Base-by-base conservation (phyloP, 1,139 yeast species). In the Hanseniaspora sp. region DNA sequence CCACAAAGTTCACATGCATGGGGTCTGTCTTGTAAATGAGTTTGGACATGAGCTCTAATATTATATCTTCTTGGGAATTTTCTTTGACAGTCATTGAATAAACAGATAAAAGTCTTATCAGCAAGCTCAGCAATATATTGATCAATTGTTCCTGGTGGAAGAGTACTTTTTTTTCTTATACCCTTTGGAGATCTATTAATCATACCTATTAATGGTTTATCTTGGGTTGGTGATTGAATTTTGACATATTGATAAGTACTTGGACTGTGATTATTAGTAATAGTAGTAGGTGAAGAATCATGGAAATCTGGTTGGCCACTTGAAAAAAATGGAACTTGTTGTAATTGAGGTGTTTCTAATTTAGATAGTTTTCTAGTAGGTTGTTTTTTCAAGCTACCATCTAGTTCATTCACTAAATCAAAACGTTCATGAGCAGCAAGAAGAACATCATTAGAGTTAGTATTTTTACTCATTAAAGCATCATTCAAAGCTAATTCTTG, bases 31-130 rank as follows among this genome's bases (percentile, higher is more conserved):
- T 94, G 83, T 54, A 94, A 71, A 73, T 94, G 99, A 0, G 98
- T 94, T 67, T 94, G 98, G 56, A 94, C 90, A 67, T 94, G 99
- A 0, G 96, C 87, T 58, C 97, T 75, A n/a, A 87, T 88, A 65
- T 94, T 94, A 69, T 94, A 94, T 52, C 96, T 74, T 64, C 98
- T 75, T 9, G 90, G 82, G 69, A 94, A 92, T 56, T 77, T 73
- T 68, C 94, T 88, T 17, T 86, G 85, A 69, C 99, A 94, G 55
- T 78, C 76, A 30, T 85, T 79, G 67, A 75, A 92, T 56, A 78
- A 74, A 68, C 99, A 94, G 41, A 81, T 76, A 69, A 78, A 94
- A 35, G 71, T 69, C 59, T 79, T 79, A 53, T 82, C 78, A 7
- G 67, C 63, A 30, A 67, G 54, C 53, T 76, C 82, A 62, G 83